These are phyloP conservation scores for Didymella glomerata DNA, from an alignment of 2,329 filamentous ascomycete genomes.

Conservation along the genomic window DNA sequence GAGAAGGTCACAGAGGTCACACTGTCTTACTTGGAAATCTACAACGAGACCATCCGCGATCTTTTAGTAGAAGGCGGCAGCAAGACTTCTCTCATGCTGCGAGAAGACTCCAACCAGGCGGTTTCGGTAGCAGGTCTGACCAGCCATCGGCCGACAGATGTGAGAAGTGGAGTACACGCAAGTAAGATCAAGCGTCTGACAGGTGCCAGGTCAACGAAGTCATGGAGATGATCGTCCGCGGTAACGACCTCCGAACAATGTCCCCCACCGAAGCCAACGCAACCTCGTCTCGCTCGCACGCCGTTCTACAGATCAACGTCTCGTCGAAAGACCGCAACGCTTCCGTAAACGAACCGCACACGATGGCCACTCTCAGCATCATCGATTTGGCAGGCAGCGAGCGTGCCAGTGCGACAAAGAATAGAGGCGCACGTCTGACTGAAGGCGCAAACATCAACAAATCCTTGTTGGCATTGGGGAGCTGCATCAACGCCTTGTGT, in stretches of 20 bases:
- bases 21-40: slow-evolving; percentile 96
- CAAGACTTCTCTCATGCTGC: slow-evolving; percentile 86
- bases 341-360: slow-evolving; percentile 90
- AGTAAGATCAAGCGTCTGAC: background rate
- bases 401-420: slow-evolving; percentile 94
- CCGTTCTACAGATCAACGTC: slow-evolving; percentile 95
- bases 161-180: slow-evolving; percentile 51
- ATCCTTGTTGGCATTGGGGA: slow-evolving; percentile 89
- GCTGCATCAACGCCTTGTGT: slow-evolving; percentile 98
- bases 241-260: slow-evolving; percentile 93
- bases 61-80: slow-evolving; percentile 84
- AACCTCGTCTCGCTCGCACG: slow-evolving; percentile 95
- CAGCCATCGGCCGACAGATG: slow-evolving; percentile 88
- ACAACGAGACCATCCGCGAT: slow-evolving; percentile 98
- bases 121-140: slow-evolving; percentile 91
- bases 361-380: slow-evolving; percentile 97
- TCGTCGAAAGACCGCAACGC: slow-evolving; percentile 94
- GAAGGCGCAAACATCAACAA: slow-evolving; percentile 99
- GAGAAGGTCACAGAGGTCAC: slow-evolving; percentile 92
- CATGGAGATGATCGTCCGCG: slow-evolving; percentile 98
- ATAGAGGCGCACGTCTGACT: slow-evolving; percentile 85
- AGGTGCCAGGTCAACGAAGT: slow-evolving; percentile 72
- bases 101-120: slow-evolving; percentile 91
- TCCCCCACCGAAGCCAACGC: slow-evolving; percentile 97
- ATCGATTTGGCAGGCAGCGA: slow-evolving; percentile 98